phyloP scores from a whole-genome alignment of 1,284 basidiomycete genomes.

The Cutaneotrichosporon spelunceum region DNA sequence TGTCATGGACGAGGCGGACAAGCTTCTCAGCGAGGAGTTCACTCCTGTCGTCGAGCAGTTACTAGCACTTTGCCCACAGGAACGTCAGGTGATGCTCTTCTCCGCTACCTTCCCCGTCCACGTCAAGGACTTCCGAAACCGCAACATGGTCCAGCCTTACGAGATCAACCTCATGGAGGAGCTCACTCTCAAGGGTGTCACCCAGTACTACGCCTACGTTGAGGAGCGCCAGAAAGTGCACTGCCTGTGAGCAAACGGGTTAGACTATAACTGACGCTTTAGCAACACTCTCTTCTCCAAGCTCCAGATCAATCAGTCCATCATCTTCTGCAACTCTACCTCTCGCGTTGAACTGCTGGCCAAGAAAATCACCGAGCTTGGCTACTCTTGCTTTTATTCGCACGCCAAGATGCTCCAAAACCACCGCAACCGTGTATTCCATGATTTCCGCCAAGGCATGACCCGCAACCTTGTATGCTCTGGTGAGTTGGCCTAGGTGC shows the following conservation, averaged over 20 bases:
- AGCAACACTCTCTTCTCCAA: slow-evolving; percentile 42
- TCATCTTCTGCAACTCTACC: slow-evolving; percentile 99
- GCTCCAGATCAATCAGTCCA: slow-evolving; percentile 99
- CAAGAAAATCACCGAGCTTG: slow-evolving; percentile 98
- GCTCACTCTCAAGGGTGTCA: slow-evolving; percentile 95
- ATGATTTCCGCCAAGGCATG: slow-evolving; percentile 97
- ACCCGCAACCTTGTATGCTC: slow-evolving; percentile 97
- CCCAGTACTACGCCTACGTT: slow-evolving; percentile 98
- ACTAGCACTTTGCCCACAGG: slow-evolving; percentile 75
- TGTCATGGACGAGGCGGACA: slow-evolving; percentile 99
- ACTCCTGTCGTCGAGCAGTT: slow-evolving; percentile 98
- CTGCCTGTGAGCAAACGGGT: slow-evolving; percentile 54
- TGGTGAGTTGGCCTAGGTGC: slow-evolving; percentile 43
- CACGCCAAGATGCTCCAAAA: slow-evolving; percentile 99
- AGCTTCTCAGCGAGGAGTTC: slow-evolving; percentile 95
- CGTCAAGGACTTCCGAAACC: slow-evolving; percentile 99
- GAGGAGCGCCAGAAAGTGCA: slow-evolving; percentile 99
- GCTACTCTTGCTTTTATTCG: slow-evolving; percentile 99
- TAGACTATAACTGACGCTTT: not conserved
- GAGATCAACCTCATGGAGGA: slow-evolving; percentile 99
- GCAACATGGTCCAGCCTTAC: slow-evolving; percentile 94
- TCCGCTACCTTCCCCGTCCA: slow-evolving; percentile 98
- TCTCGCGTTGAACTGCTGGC: slow-evolving; percentile 98
- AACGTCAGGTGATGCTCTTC: slow-evolving; percentile 97
- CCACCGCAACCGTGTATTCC: slow-evolving; percentile 98